Evolutionary conservation across 257 asterid species (phyloP), one percentile per base, ranked within the genome.

Genomic region (Mitragyna speciosa): DNA sequence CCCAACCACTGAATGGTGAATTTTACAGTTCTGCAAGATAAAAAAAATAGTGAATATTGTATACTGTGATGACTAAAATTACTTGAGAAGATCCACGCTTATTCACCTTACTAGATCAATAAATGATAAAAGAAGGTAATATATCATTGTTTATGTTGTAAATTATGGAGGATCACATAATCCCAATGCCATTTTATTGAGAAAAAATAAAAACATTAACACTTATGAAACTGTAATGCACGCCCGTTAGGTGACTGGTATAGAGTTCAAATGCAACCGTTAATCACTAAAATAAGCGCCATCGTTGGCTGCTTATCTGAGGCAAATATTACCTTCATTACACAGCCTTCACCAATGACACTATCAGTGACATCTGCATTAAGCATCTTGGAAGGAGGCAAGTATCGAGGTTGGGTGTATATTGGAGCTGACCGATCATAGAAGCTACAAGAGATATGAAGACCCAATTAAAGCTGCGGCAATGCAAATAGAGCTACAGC

Each of bases 381-480:
- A 78, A 94, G 90, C 98, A 94, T 94, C 91, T 94, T 94, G 64
- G 98, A 94, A 72, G 98, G 98, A 80, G 98, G 98, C 76, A 94
- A 84, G 81, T 93, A 94, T 56, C 98, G 93, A 83, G 98, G 98
- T 80, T 94, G 98, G 75, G 98, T 94, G 83, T 91, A 94, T 82
- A 94, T 94, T 72, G 98, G 98, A 79, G 98, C 94, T 59, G 97
- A 92, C 77, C 97, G 94, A 77, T 94, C 98, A 76, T 94, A 94
- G 85, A 94, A 94, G 91, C 98, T 94, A 86, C 90, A 86, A 59
- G 61, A 87, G 52, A 82, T 83, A 33, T 82, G 52, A 56, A 75
- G 75, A 63, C 36, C 22, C 49, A 48, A 72, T 86, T 74, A 84
- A 66, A 68, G 72, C 39, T 56, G 12, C 28, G 11, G 30, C 26